Percentiles rank a stretch among this genome's conserved stretches.
phyloP scores from a whole-genome alignment of 768 basidiomycete genomes.

The Cytidiella melzeri region DNA sequence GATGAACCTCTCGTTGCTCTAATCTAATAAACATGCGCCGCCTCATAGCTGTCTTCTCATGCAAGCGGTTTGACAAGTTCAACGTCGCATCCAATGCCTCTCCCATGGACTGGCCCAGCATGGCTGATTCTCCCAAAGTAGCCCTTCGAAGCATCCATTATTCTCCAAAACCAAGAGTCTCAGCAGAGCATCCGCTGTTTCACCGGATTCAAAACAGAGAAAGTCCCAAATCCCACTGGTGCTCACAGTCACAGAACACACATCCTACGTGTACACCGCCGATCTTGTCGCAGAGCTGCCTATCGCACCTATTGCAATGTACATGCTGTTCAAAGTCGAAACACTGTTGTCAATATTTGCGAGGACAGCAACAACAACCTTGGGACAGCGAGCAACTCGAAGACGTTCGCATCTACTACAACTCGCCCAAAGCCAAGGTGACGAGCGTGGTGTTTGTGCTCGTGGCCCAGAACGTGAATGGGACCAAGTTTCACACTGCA shows the following conservation, averaged over 20 bases:
- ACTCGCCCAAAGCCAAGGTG: background rate
- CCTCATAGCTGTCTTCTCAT: slow-evolving; percentile 50
- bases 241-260: slow-evolving; percentile 22
- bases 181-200: background rate
- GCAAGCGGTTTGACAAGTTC: slow-evolving; percentile 37
- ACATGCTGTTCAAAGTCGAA: slow-evolving; percentile 13
- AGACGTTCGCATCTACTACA: slow-evolving; percentile 11
- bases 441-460: slow-evolving; percentile 15
- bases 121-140: slow-evolving; percentile 7
- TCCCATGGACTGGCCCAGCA: slow-evolving; percentile 5
- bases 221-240: slow-evolving; percentile 2
- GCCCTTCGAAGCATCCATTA: slow-evolving; percentile 11
- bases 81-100: slow-evolving; percentile 22
- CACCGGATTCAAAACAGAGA: background rate
- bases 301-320: slow-evolving; percentile 14
- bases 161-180: slow-evolving; percentile 21
- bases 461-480: slow-evolving; percentile 12
- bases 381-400: slow-evolving; percentile 6
- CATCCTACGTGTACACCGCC: slow-evolving; percentile 3
- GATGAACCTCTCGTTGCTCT: background rate
- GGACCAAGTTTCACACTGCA: slow-evolving; percentile 25
- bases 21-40: slow-evolving; percentile 52
- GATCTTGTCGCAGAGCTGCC: slow-evolving; percentile 13
- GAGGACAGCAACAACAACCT: slow-evolving; percentile 1
- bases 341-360: slow-evolving; percentile 11